Base-by-base conservation (phyloP, 129 eudicot genomes). In the Cynara cardunculus region DNA sequence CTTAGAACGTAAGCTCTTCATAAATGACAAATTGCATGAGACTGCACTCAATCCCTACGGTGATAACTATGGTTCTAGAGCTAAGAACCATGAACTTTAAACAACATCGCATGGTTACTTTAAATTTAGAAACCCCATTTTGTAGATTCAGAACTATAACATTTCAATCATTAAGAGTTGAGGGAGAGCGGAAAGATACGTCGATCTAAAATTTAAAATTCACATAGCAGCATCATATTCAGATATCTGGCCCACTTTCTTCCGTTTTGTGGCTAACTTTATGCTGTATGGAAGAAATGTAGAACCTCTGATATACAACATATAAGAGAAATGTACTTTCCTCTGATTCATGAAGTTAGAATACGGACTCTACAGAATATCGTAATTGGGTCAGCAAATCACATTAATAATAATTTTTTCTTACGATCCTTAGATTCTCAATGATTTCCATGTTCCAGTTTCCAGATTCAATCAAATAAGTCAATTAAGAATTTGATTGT, bases 401-500 rank as follows among this genome's bases (percentile, higher is more conserved):
- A 19, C 24, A 62, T 67, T 5, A 26, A 41, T 11, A 41, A 44
- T 44, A 69, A 19, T 26, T 39, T 39, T 32, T 14, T 78, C 59
- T 56, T 53, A 53, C n/a, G 35, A 79, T 56, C 25, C 59, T 69
- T 49, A 13, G 12, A 71, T 80, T 34, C 72, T 34, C 72, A 53
- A 24, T 16, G 35, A 44, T 53, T 72, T 80, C 62, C 72, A 53
- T 49, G 61, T 24, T 56, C 26, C 61, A 32, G 25, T 49, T n/a
- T 71, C 59, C 61, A 71, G 25, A 26, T 9, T 46, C 30, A 39
- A 64, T 30, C 16, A 66, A 74, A 41, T 30, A 74, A 44, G 26
- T 49, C 18, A 78, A 77, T 77, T 49, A 49, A 49, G 62, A 49
- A 49, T 16, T 49, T 49, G 22, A 49, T 49, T 49, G 44, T 16